Conservation (phyloP, 2,329 filamentous ascomycete species). For the Penicillium expansum region DNA sequence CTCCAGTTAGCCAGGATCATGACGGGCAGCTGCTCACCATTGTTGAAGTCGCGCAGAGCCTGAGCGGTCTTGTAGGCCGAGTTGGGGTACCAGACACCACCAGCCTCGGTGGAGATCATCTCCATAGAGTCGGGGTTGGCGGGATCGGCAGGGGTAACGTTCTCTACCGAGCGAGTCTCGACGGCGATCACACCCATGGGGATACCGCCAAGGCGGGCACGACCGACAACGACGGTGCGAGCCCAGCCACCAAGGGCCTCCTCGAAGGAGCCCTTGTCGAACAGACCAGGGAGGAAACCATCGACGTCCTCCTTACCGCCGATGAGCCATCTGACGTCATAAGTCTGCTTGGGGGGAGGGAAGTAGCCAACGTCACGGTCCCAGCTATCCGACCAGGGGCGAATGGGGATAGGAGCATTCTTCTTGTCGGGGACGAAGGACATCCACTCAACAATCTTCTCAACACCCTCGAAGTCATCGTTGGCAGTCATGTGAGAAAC, state of each 20-base stretch:
- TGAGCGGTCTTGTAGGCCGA: conserved; percentile 99
- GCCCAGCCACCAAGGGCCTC: conserved; percentile 97
- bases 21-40: conserved; percentile 93
- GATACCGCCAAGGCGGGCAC: conserved; percentile 93
- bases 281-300: conserved; percentile 85
- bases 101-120: conserved; percentile 89
- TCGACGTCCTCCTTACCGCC: conserved; percentile 77
- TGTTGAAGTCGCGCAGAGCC: conserved; percentile 98
- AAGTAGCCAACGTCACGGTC: conserved; percentile 85
- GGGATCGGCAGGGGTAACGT: conserved; percentile 91
- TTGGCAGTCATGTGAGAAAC: conserved; percentile 98
- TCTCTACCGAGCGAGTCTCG: conserved; percentile 93
- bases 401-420: conserved; percentile 87
- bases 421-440: conserved; percentile 96
- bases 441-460: conserved; percentile 97
- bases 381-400: conserved; percentile 80
- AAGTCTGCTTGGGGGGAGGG: conserved; percentile 76
- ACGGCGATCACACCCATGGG: conserved; percentile 98
- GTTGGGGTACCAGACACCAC: conserved; percentile 99
- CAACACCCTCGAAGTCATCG: conserved; percentile 96
- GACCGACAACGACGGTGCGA: conserved; percentile 91
- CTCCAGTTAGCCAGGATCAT: conserved; percentile 99
- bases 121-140: conserved; percentile 98
- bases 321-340: conserved; percentile 94
- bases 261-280: conserved; percentile 95